Evolutionary conservation across 352 stramenopile species (phyloP).

Genomic region (Sclerospora graminicola): DNA sequence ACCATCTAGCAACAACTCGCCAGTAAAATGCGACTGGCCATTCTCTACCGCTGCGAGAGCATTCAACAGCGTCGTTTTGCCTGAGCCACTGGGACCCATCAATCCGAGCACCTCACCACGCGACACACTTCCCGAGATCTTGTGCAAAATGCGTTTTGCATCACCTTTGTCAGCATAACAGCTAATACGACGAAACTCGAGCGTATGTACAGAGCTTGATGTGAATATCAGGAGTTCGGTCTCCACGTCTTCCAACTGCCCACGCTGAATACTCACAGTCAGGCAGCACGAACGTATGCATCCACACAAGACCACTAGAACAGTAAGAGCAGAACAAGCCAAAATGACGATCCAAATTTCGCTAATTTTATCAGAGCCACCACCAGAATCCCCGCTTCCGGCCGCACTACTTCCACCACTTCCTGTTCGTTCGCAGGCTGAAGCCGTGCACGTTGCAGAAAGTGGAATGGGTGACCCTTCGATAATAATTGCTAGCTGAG

Average conservation of each 20-base stretch:
- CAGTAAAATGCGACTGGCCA: slow-evolving; percentile 36
- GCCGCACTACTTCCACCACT: slow-evolving; percentile 15
- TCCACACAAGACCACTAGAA: slow-evolving; percentile 5
- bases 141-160: slow-evolving; percentile 42
- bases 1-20: slow-evolving; percentile 54
- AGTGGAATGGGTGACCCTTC: slow-evolving; percentile 60
- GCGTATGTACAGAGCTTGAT: slow-evolving; percentile 25
- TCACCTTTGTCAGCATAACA: slow-evolving; percentile 24
- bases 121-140: slow-evolving; percentile 39
- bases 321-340: slow-evolving; percentile 1
- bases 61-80: slow-evolving; percentile 80
- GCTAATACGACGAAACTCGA: slow-evolving; percentile 52
- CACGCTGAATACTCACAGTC: slow-evolving; percentile 4
- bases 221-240: slow-evolving; percentile 37
- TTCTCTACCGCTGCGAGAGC: slow-evolving; percentile 65
- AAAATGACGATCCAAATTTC: slow-evolving; percentile 12
- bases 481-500: slow-evolving; percentile 53
- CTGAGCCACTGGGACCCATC: slow-evolving; percentile 65
- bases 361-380: slow-evolving; percentile 4
- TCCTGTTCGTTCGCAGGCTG: slow-evolving; percentile 40
- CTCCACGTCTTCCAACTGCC: slow-evolving; percentile 19
- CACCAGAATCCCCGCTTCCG: slow-evolving; percentile 18
- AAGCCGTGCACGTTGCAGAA: slow-evolving; percentile 47
- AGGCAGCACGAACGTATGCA: slow-evolving; percentile 12
- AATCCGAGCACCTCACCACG: slow-evolving; percentile 59